Evolutionary conservation across 768 basidiomycete genomes (phyloP).

Genomic region (Multifurca ochricompacta): DNA sequence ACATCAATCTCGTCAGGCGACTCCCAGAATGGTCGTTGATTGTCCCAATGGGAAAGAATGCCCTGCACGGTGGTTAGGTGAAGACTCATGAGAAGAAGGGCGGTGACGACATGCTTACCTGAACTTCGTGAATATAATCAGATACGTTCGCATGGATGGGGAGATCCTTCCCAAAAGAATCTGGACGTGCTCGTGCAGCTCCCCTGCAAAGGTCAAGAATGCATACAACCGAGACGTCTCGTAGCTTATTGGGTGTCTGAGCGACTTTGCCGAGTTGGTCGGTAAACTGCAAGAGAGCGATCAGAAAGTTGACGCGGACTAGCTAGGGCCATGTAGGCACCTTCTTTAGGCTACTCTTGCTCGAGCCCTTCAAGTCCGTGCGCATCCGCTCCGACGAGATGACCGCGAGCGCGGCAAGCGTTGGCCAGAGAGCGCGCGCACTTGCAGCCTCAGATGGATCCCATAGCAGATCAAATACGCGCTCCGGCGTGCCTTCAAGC

Average conservation of each 20-base stretch:
- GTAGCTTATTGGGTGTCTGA: constrained; percentile 42
- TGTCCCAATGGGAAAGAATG: constrained; percentile 29
- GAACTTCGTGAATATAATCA: constrained; percentile 76
- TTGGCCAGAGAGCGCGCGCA: constrained; percentile 65
- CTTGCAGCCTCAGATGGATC: constrained; percentile 32
- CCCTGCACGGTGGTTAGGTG: constrained; percentile 20
- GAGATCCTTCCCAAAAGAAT: constrained; percentile 39
- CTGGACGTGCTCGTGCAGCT: constrained; percentile 41
- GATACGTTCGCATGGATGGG: constrained; percentile 57
- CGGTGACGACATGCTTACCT: constrained; percentile 40
- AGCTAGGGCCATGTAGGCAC: constrained; percentile 2
- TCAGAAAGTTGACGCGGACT: not conserved
- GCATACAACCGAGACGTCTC: constrained; percentile 64
- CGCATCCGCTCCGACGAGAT: constrained; percentile 62
- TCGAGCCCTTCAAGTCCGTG: constrained; percentile 33
- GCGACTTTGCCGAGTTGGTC: constrained; percentile 48
- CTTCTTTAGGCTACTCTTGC: constrained; percentile 21
- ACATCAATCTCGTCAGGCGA: constrained; percentile 62
- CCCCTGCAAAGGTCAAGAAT: constrained; percentile 73
- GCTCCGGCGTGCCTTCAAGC: constrained; percentile 77
- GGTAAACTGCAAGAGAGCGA: constrained; percentile 40
- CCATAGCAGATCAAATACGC: constrained; percentile 76
- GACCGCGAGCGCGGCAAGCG: constrained; percentile 65
- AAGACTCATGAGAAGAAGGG: constrained; percentile 21
- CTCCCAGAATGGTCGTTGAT: constrained; percentile 58